phyloP scores from a whole-genome alignment of 2,329 filamentous ascomycete species.

The Colletotrichum zoysiae region DNA sequence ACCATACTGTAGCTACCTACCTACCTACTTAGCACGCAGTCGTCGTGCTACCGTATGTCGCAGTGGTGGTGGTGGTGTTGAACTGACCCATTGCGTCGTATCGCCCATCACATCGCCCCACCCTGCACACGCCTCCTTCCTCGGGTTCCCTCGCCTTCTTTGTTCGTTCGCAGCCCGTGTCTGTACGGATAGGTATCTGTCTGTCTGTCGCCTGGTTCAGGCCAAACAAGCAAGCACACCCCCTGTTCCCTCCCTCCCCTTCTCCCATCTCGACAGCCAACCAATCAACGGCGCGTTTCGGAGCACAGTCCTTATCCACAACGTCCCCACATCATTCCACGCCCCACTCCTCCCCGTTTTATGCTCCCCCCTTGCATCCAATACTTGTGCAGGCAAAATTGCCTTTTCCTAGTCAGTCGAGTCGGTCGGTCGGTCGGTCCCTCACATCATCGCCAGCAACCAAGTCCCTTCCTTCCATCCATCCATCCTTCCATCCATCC shows the following conservation, averaged over 20 bases:
- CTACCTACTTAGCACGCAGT: neutral
- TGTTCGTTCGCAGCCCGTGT: slow-evolving; percentile 3
- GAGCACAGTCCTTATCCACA: slow-evolving; percentile 21
- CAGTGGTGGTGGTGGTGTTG: neutral
- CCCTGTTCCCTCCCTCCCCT: slow-evolving; percentile 29
- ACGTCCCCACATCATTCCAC: slow-evolving; percentile 15
- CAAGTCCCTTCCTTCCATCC: neutral
- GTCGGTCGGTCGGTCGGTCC: neutral
- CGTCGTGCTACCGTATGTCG: neutral
- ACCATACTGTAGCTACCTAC: neutral
- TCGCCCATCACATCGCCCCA: neutral
- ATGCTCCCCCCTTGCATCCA: slow-evolving; percentile 38
- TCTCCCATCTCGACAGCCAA: slow-evolving; percentile 1
- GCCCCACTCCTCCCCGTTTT: slow-evolving; percentile 24
- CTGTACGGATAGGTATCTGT: too few species aligned
- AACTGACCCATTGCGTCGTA: slow-evolving; percentile 13
- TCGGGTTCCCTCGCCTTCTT: slow-evolving; percentile 32
- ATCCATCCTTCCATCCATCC: neutral
- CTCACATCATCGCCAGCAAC: slow-evolving; percentile 35
- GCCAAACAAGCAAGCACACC: slow-evolving; percentile 34
- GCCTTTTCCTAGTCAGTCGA: slow-evolving; percentile 40
- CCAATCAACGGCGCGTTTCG: slow-evolving; percentile 19
- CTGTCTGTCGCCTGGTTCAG: slow-evolving; percentile 31
- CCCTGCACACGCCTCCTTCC: slow-evolving; percentile 22
- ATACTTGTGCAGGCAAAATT: slow-evolving; percentile 34